phyloP scores from a whole-genome alignment of 352 stramenopile genomes.

The Pythium aristosporum region DNA sequence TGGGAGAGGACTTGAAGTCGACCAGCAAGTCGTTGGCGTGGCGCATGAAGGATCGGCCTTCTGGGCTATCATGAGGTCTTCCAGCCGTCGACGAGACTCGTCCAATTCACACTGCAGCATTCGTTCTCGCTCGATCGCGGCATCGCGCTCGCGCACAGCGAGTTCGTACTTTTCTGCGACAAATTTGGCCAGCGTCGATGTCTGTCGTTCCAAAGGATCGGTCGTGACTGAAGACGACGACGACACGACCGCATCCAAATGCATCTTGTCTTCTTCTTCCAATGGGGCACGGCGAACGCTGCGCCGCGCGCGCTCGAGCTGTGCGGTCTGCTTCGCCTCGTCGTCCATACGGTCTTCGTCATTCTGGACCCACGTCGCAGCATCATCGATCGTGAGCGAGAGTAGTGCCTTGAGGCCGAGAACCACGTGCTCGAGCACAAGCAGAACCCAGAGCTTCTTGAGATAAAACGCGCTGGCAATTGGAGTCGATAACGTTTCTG shows the following conservation, averaged over 20 bases:
- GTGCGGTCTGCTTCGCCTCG: slow-evolving; percentile 28
- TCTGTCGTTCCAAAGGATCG: background rate
- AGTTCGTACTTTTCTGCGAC: slow-evolving; percentile 43
- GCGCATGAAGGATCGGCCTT: background rate
- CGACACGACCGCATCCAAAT: background rate
- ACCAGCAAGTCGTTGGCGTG: background rate
- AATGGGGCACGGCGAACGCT: background rate
- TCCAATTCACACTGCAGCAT: slow-evolving; percentile 29
- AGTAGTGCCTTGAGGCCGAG: slow-evolving; percentile 64
- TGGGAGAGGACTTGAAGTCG: background rate
- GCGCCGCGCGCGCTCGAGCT: slow-evolving; percentile 13
- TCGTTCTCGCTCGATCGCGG: slow-evolving; percentile 37
- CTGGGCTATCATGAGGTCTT: background rate
- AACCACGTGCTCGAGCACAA: slow-evolving; percentile 66
- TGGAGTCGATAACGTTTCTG: background rate
- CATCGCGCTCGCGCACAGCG: slow-evolving; percentile 43
- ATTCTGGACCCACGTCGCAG: slow-evolving; percentile 67
- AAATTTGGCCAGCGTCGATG: slow-evolving; percentile 7
- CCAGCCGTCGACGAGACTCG: slow-evolving; percentile 26
- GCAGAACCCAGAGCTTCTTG: slow-evolving; percentile 58
- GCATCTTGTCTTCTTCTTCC: background rate
- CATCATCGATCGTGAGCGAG: slow-evolving; percentile 66
- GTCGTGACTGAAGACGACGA: background rate
- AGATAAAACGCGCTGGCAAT: slow-evolving; percentile 30
- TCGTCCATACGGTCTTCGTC: slow-evolving; percentile 63